Percentiles rank a stretch among this genome's conserved stretches.
These are phyloP conservation scores for Candida andamanensis DNA, from an alignment of 805 yeast genomes.

Conservation along the genomic window DNA sequence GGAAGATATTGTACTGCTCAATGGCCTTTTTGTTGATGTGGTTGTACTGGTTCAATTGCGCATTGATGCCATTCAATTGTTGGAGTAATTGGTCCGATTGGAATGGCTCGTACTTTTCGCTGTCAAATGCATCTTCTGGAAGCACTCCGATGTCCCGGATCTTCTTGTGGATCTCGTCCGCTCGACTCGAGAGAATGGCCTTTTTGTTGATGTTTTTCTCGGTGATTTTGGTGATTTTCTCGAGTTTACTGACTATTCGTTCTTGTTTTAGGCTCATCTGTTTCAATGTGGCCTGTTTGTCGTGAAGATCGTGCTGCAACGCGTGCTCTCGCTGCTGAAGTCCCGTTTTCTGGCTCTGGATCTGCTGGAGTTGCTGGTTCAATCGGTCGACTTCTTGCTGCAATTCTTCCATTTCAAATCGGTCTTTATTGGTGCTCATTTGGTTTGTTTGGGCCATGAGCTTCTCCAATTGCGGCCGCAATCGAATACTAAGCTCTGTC, in stretches of 20 bases:
- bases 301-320: conserved; percentile 24
- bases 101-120: conserved; percentile 32
- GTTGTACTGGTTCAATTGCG: conserved; percentile 54
- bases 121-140: conserved; percentile 75
- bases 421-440: conserved; percentile 12
- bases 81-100: conserved; percentile 50
- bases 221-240: conserved; percentile 54
- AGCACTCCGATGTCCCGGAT: conserved; percentile 83
- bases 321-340: conserved; percentile 23
- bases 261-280: conserved; percentile 56
- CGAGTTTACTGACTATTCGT: conserved; percentile 49
- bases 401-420: conserved; percentile 13
- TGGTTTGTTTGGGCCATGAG: conserved; percentile 7
- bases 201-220: conserved; percentile 64
- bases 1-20: conserved; percentile 73
- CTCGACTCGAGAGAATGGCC: conserved; percentile 51
- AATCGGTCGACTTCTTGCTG: conserved; percentile 22
- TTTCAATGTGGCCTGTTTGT: conserved; percentile 36
- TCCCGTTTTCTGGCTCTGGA: conserved; percentile 22
- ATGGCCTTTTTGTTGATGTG: conserved; percentile 88
- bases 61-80: conserved; percentile 50
- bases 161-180: conserved; percentile 67
- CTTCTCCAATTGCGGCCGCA: conserved; percentile 43
- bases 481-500: conserved; percentile 54
- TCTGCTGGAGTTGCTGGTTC: conserved; percentile 19